These are phyloP conservation scores for Ophiostoma angusticollis DNA, from an alignment of 2,329 filamentous ascomycete species.

Conservation along the genomic window DNA sequence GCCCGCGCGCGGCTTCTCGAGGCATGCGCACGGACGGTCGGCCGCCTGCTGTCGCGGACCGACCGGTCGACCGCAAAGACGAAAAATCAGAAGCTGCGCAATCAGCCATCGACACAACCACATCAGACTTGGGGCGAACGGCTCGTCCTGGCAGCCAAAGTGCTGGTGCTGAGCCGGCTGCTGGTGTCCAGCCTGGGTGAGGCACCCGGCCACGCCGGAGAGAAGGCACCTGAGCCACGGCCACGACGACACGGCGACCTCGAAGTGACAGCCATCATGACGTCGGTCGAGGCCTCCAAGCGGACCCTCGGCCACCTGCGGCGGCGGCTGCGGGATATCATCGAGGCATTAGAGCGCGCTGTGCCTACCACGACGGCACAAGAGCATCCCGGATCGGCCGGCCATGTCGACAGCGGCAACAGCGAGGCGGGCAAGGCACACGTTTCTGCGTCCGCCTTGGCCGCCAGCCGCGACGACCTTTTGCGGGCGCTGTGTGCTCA, in stretches of 20 bases:
- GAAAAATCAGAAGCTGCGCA: not conserved
- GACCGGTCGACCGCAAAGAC: not conserved
- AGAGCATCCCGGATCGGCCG: not conserved
- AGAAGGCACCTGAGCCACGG: not conserved
- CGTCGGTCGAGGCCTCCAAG: conserved; percentile 45
- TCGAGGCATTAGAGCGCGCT: conserved; percentile 36
- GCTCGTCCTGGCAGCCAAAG: conserved; percentile 50
- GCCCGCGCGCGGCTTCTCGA: conserved; percentile 39
- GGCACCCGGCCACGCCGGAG: not conserved
- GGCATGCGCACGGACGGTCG: conserved; percentile 36
- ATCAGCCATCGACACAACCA: conserved; percentile 19
- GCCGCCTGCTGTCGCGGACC: conserved; percentile 28
- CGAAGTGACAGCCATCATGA: conserved; percentile 21
- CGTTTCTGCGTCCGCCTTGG: not conserved
- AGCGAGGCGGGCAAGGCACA: not conserved
- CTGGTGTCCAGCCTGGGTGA: conserved; percentile 58
- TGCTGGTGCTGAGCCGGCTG: conserved; percentile 62
- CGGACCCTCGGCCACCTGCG: conserved; percentile 51
- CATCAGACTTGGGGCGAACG: conserved; percentile 29
- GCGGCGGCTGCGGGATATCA: conserved; percentile 50
- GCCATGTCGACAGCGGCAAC: not conserved
- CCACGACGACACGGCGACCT: not conserved
- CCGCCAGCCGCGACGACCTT: conserved; percentile 32
- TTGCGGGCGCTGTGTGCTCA: conserved; percentile 69
- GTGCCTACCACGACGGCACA: conserved; percentile 1